These are phyloP conservation scores for Calycina herbarum DNA, from an alignment of 2,329 filamentous ascomycete genomes.

Conservation along the genomic window DNA sequence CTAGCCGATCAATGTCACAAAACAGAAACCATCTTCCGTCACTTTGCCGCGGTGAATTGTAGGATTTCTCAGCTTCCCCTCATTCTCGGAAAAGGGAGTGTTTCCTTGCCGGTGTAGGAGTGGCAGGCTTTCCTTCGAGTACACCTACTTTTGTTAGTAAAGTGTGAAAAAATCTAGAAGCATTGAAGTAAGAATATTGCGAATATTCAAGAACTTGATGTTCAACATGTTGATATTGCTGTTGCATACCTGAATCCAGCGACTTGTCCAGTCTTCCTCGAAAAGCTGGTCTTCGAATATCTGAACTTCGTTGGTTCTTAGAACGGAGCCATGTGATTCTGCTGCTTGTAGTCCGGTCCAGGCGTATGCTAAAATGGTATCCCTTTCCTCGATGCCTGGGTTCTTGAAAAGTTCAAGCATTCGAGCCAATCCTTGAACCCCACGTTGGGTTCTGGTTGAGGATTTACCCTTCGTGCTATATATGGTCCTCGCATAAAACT, in stretches of 20 bases:
- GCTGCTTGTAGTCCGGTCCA: not conserved
- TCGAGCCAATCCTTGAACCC: not conserved
- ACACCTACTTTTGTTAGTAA: too few relatives aligned
- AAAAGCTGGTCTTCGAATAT: not conserved
- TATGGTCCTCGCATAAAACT: not conserved
- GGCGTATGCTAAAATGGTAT: not conserved
- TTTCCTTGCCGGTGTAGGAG: too few relatives aligned
- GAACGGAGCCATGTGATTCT: not conserved
- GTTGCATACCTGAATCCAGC: not conserved
- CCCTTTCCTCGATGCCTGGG: not conserved
- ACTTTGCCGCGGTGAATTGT: too few relatives aligned
- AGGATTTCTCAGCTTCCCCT: not conserved
- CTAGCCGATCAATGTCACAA: too few relatives aligned
- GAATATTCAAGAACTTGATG: too few relatives aligned
- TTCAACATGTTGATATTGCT: not conserved
- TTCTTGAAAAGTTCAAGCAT: not conserved
- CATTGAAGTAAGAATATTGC: too few relatives aligned
- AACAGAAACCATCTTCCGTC: too few relatives aligned
- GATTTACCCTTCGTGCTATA: not conserved
- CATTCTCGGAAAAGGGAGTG: too few relatives aligned
- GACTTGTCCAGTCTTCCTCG: not conserved
- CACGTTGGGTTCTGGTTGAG: not conserved
- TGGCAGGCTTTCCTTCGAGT: too few relatives aligned
- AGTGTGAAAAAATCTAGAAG: too few relatives aligned
- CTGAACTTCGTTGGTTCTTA: not conserved